Base-by-base conservation (phyloP, 208 protist genomes). In the Crithidia mellificae region DNA sequence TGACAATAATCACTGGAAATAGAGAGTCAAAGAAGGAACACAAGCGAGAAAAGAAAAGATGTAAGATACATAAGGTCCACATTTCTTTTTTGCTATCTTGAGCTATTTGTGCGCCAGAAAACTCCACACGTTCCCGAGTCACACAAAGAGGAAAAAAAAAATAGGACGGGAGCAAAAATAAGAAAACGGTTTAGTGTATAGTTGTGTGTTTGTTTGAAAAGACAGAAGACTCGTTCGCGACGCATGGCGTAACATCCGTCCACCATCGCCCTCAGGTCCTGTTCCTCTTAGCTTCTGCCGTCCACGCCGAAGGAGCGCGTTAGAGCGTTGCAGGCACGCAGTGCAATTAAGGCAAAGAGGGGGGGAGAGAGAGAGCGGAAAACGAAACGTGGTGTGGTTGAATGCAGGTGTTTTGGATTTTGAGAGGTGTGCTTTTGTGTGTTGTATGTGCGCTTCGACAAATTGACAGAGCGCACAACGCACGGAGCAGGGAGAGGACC, bases 1-100 rank as follows among this genome's bases (percentile, higher is more conserved):
- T 27, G 7, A 51, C 22, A 22, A 51, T 22, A 29, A 51, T 51
- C 46, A 55, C 50, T 55, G 32, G 53, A 58, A 58, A 32, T 20
- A 69, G 3, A 69, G 39, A 61, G 24, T 2, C 62, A 63, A 67
- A 52, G 27, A 14, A 67, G 55, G 44, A 32, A 58, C 39, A 17
- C n/a, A 39, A 24, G 39, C 6, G 41, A n/a, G 63, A 17, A 32
- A 63, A 17, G n/a, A 72, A 9, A 27, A 41, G 19, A 43, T 34
- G 36, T 32, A 25, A 27, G 2, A 47, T 36, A 62, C 29, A 24
- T 15, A 63, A n/a, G n/a, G 51, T 19, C n/a, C 8, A 24, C 24
- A 29, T 65, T 6, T 51, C 8, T 22, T 51, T 46, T 46, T 17
- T 12, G 12, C 36, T 41, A 41, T 6, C 43, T 49, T n/a, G n/a